phyloP scores from a whole-genome alignment of 1,284 basidiomycete genomes.

The Ganoderma multipileum region DNA sequence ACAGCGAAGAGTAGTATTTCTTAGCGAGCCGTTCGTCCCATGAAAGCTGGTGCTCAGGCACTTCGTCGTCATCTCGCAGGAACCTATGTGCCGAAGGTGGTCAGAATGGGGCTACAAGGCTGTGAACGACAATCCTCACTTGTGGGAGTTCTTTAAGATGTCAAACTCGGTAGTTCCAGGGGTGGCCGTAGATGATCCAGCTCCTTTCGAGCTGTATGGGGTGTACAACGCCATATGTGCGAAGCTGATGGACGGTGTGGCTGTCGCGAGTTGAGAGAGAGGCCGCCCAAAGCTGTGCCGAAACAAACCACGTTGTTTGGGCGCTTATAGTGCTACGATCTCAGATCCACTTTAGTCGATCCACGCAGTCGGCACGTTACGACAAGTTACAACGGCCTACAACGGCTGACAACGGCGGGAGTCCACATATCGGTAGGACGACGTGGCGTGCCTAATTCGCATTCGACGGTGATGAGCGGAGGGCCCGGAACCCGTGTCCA shows the following conservation, averaged over 20 bases:
- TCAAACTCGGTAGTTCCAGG: slow-evolving; percentile 57
- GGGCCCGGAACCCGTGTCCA: not conserved
- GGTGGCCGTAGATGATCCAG: slow-evolving; percentile 1
- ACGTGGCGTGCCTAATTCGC: not conserved
- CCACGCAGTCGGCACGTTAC: not conserved
- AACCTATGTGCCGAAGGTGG: slow-evolving; percentile 61
- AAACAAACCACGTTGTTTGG: slow-evolving; percentile 9
- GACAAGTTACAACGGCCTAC: too few species aligned
- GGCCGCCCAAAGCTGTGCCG: slow-evolving; percentile 7
- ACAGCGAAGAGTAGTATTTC: slow-evolving; percentile 88
- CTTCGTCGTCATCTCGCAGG: slow-evolving; percentile 65
- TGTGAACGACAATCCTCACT: slow-evolving; percentile 42
- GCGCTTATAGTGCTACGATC: not conserved
- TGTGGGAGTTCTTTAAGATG: slow-evolving; percentile 67
- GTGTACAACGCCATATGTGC: slow-evolving; percentile 18
- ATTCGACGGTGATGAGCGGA: not conserved
- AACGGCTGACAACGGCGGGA: not conserved
- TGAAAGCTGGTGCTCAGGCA: slow-evolving; percentile 47
- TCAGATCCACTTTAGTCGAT: not conserved
- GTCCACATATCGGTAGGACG: not conserved
- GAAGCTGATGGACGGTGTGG: not conserved
- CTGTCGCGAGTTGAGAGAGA: not conserved
- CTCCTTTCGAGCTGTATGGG: slow-evolving; percentile 8
- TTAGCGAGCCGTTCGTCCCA: slow-evolving; percentile 86
- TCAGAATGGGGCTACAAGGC: not conserved